A percentile compares a stretch with the other conserved stretches of the same genome.
phyloP scores from a whole-genome alignment of 495 filamentous ascomycete species.

The Apodospora peruviana region DNA sequence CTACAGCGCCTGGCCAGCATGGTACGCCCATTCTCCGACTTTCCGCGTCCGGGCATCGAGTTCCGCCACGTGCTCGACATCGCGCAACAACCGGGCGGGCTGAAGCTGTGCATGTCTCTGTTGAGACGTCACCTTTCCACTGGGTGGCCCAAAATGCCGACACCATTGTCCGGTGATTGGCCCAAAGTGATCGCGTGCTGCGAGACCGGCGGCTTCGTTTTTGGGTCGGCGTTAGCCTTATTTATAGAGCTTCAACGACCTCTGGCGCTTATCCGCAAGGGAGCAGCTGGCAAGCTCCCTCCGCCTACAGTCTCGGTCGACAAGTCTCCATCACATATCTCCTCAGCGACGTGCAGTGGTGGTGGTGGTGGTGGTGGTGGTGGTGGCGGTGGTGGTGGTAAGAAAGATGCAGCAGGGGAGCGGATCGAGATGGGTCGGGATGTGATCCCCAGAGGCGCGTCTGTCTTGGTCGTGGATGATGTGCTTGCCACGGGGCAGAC shows the following conservation, averaged over 20 bases:
- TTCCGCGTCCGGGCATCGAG: constrained; percentile 46
- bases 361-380: too few relatives aligned
- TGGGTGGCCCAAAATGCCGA: constrained; percentile 42
- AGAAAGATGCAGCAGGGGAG: constrained; percentile 28
- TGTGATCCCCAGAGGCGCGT: constrained; percentile 37
- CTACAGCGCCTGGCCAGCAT: constrained; percentile 47
- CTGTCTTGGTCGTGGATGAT: constrained; percentile 59
- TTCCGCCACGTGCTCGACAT: constrained; percentile 59
- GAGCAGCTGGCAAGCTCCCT: constrained; percentile 55
- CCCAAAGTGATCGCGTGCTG: constrained; percentile 44
- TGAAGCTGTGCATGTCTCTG: constrained; percentile 50
- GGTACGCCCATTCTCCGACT: constrained; percentile 45
- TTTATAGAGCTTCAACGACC: constrained; percentile 43
- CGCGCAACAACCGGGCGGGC: constrained; percentile 47
- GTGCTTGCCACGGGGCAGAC: constrained; percentile 57
- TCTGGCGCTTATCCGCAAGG: constrained; percentile 50
- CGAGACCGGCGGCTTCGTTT: constrained; percentile 56
- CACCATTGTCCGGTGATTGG: constrained; percentile 48
- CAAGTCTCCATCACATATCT: constrained; percentile 53
- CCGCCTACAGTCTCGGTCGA: constrained; percentile 48
- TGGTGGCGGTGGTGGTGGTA: too few relatives aligned
- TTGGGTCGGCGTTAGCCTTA: constrained; percentile 47
- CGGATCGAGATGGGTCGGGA: constrained; percentile 49
- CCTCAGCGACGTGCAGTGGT: too few relatives aligned
- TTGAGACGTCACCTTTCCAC: constrained; percentile 43